Evolutionary conservation across 306 rosid species (phyloP).

Genomic region (Glycine tomentella): DNA sequence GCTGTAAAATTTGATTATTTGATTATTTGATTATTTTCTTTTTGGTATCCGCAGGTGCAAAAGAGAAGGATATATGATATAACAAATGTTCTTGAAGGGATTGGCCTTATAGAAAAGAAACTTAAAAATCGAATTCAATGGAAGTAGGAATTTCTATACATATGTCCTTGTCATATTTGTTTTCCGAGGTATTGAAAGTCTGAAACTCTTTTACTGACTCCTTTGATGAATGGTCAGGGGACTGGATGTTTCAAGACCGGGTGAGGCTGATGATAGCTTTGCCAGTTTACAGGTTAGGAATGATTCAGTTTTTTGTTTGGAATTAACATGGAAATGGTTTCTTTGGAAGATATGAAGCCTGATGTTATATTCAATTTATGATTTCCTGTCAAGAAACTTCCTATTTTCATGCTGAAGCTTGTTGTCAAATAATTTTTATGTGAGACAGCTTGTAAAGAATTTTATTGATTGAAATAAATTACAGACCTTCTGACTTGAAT

Average conservation of each 20-base stretch:
- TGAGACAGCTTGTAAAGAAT: conserved; percentile 16
- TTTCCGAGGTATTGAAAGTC: conserved; percentile 33
- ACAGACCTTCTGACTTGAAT: conserved; percentile 27
- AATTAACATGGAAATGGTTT: conserved; percentile 38
- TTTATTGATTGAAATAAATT: conserved; percentile 34
- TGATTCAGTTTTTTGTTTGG: conserved; percentile 38
- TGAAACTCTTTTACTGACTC: conserved; percentile 41
- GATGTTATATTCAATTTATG: conserved; percentile 19
- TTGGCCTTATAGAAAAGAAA: conserved; percentile 98
- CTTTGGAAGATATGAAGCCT: conserved; percentile 27
- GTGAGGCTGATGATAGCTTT: conserved; percentile 78
- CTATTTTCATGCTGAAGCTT: conserved; percentile 4
- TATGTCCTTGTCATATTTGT: conserved; percentile 39
- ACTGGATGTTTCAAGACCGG: conserved; percentile 82
- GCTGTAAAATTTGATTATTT: conserved; percentile 42
- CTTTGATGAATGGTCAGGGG: conserved; percentile 71
- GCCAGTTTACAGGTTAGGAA: conserved; percentile 80
- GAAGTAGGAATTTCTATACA: conserved; percentile 73
- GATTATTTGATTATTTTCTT: conserved; percentile 42
- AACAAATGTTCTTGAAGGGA: conserved; percentile 98
- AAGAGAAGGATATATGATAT: conserved; percentile 97
- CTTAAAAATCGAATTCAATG: conserved; percentile 98
- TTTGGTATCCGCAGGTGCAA: conserved; percentile 75
- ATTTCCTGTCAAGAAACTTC: conserved; percentile 14
- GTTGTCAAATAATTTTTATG: conserved; percentile 16